Percentiles rank a stretch among this genome's conserved stretches.
Conservation (phyloP, 208 protist species). For the Trypanosoma caninum region DNA sequence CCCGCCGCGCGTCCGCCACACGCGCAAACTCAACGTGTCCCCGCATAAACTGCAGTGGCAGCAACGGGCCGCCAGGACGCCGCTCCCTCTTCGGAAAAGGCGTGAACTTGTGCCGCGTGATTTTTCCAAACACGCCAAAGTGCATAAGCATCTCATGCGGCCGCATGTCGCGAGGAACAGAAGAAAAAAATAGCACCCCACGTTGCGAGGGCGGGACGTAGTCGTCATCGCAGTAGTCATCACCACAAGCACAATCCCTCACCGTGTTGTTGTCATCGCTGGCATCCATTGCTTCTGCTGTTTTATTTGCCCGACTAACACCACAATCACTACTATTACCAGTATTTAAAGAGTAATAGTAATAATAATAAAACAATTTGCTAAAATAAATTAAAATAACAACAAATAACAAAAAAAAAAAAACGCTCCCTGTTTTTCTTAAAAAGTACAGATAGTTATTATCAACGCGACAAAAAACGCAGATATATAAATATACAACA, state of each 20-base stretch:
- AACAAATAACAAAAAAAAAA: too few relatives aligned
- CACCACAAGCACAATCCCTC: too few relatives aligned
- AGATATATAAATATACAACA: too few relatives aligned
- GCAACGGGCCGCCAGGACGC: conserved; percentile 53
- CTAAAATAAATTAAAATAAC: too few relatives aligned
- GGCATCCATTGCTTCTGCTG: not conserved
- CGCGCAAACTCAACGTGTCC: conserved; percentile 76
- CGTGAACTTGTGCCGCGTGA: conserved; percentile 70
- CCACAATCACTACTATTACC: too few relatives aligned
- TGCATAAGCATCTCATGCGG: conserved; percentile 69
- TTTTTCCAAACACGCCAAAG: conserved; percentile 59
- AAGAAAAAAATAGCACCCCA: conserved; percentile 76
- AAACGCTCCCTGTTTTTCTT: too few relatives aligned
- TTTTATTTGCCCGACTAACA: too few relatives aligned
- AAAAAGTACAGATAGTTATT: too few relatives aligned
- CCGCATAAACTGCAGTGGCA: conserved; percentile 71
- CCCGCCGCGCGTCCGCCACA: conserved; percentile 33
- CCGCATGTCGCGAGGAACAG: conserved; percentile 71
- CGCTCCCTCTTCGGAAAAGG: conserved; percentile 77
- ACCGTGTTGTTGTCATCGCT: not conserved
- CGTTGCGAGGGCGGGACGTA: conserved; percentile 44
- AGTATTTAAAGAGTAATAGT: too few relatives aligned
- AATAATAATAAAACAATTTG: too few relatives aligned
- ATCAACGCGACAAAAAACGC: too few relatives aligned
- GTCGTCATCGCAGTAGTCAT: not conserved